Conservation (phyloP, 495 filamentous ascomycete genomes). For the Letharia lupina region DNA sequence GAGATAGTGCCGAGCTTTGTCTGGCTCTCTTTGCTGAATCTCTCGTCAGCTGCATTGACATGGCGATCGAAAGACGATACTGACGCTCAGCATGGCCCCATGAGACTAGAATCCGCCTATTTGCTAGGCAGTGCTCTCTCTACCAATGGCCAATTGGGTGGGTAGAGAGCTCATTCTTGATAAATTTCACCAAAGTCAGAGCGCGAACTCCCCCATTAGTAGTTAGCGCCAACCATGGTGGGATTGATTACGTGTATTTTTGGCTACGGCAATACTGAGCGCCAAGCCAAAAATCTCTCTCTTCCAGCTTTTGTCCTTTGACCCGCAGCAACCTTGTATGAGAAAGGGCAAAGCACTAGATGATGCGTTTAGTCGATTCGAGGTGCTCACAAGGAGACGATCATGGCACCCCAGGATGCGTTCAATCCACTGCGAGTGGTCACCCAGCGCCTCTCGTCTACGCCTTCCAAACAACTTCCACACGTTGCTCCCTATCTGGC, state of each 20-base stretch:
- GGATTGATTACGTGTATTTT: constrained; percentile 8
- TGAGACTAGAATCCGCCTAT: neutral
- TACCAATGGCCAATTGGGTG: neutral
- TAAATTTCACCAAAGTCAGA: neutral
- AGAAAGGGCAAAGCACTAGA: neutral
- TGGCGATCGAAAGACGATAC: neutral
- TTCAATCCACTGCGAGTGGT: constrained; percentile 47
- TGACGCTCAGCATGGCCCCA: constrained; percentile 22
- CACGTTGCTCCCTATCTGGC: constrained; percentile 53
- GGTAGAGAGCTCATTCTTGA: neutral
- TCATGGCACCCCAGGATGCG: neutral
- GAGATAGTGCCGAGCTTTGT: constrained; percentile 75
- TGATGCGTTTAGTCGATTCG: neutral
- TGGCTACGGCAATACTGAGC: neutral
- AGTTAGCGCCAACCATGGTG: neutral
- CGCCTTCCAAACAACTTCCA: constrained; percentile 55
- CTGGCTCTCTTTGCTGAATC: constrained; percentile 38
- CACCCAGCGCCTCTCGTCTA: constrained; percentile 57
- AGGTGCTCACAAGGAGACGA: neutral
- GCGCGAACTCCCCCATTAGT: neutral
- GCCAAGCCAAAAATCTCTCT: constrained; percentile 2
- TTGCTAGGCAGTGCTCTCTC: neutral
- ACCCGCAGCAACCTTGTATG: neutral
- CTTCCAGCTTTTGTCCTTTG: neutral
- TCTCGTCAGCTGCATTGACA: constrained; percentile 15